Percentiles rank a stretch among this genome's conserved stretches.
These are phyloP conservation scores for Yamadazyma membranifaciens DNA, from an alignment of 1,139 yeast genomes.

Conservation along the genomic window DNA sequence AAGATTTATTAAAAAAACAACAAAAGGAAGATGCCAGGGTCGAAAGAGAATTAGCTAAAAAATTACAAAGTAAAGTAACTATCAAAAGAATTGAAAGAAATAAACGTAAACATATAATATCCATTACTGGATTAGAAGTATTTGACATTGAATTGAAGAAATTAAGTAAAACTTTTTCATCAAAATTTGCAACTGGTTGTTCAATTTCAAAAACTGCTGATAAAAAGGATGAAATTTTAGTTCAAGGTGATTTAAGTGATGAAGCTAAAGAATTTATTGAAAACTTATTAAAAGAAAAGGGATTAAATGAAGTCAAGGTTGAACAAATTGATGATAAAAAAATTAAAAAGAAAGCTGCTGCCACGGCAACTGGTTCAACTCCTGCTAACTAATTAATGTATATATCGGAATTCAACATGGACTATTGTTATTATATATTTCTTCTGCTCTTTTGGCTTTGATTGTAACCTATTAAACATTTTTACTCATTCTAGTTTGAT, in stretches of 20 bases:
- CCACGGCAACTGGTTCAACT: neutral
- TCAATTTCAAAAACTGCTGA: conserved; percentile 91
- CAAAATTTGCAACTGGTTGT: conserved; percentile 96
- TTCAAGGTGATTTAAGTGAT: conserved; percentile 95
- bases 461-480: too few species aligned
- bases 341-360: conserved; percentile 55
- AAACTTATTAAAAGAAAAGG: conserved; percentile 74
- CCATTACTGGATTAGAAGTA: conserved; percentile 85
- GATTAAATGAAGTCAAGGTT: conserved; percentile 79
- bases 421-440: too few species aligned
- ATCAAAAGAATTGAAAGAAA: conserved; percentile 90
- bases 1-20: conserved; percentile 82
- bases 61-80: conserved; percentile 73
- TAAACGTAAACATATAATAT: conserved; percentile 82
- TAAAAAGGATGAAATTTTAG: conserved; percentile 85
- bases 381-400: too few species aligned
- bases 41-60: conserved; percentile 79
- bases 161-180: conserved; percentile 86
- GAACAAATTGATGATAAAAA: conserved; percentile 83
- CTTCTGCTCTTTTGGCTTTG: too few species aligned
- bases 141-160: conserved; percentile 89
- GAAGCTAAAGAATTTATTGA: conserved; percentile 80
- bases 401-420: too few species aligned
- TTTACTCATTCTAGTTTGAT: too few species aligned
- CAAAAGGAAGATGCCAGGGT: conserved; percentile 87